Evolutionary conservation across 2,329 filamentous ascomycete species (phyloP), one percentile per base, ranked within the genome.

Genomic region (Botrytis tulipae): DNA sequence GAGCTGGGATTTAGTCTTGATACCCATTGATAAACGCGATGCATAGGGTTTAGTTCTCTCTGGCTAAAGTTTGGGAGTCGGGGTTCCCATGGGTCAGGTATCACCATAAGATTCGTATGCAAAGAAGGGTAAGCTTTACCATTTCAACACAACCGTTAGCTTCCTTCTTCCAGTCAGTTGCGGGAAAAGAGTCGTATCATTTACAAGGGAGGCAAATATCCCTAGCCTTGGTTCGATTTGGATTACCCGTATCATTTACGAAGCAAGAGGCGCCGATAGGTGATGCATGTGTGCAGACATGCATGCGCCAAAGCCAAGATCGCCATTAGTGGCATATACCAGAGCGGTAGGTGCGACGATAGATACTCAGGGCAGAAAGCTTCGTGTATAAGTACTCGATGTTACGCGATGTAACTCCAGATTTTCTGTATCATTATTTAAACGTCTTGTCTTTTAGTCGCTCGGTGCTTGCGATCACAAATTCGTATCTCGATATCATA

Each of bases 221-320:
- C 46, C 32, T 40, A 61, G 59, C 12, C 35, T 67, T 37, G 29
- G 20, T 54, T 16, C 14, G 48, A 54, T 54, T 54, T 54, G 48
- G 18, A 57, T 68, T 57, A 68, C 65, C 65, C 65, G 37, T 68
- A 68, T 57, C 48, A 57, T 40, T 68, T 68, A 68, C 65, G 48
- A 40, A 68, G 65, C 35, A 57, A 35, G 48, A 68, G 35, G 18
- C 9, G n/a, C 35, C 14, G 65, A 57, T 68, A 68, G 18, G 25
- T 29, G 35, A 68, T 67, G 46, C 46, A 54, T 51, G 65, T 68
- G 14, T 46, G 29, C 20, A 63, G 20, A 35, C 22, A 51, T 51
- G 42, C 63, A 29, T 42, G 6, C 32, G 25, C 22, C 25, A 54
- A 54, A 54, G 48, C 48, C 48, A 16, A 54, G 48, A 54, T 54